phyloP scores from a whole-genome alignment of 2,329 filamentous ascomycete genomes.

The Aspergillus sergii region DNA sequence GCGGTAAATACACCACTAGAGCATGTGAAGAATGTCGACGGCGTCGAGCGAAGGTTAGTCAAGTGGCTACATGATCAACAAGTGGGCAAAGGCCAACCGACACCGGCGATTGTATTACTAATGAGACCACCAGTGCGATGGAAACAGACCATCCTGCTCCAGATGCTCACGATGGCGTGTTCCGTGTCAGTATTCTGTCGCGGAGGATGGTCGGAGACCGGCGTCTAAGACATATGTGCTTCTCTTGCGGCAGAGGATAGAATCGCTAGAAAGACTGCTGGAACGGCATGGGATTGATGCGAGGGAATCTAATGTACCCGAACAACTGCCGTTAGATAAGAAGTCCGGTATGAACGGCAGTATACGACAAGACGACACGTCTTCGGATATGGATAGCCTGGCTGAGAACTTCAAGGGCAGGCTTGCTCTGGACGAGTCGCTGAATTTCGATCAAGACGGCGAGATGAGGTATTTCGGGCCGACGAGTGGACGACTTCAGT shows the following conservation, averaged over 20 bases:
- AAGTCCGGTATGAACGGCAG: neutral
- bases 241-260: slow-evolving; percentile 36
- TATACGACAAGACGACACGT: slow-evolving; percentile 8
- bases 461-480: slow-evolving; percentile 42
- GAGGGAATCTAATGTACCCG: slow-evolving; percentile 20
- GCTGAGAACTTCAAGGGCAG: slow-evolving; percentile 33
- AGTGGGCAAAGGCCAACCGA: neutral
- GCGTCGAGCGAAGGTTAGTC: slow-evolving; percentile 38
- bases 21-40: slow-evolving; percentile 44
- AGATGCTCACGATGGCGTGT: slow-evolving; percentile 34
- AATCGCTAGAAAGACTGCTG: slow-evolving; percentile 34
- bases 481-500: slow-evolving; percentile 39
- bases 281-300: slow-evolving; percentile 33
- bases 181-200: slow-evolving; percentile 33
- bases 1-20: slow-evolving; percentile 30
- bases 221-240: slow-evolving; percentile 40
- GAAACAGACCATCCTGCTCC: slow-evolving; percentile 33
- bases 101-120: neutral
- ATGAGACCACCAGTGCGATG: slow-evolving; percentile 33
- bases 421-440: slow-evolving; percentile 38
- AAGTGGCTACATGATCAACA: neutral
- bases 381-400: slow-evolving; percentile 21
- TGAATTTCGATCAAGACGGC: slow-evolving; percentile 39
- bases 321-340: neutral
- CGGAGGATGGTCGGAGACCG: slow-evolving; percentile 39